Evolutionary conservation across 345 rosid species (phyloP), one percentile per base, ranked within the genome.

Genomic region (Noccaea caerulescens): DNA sequence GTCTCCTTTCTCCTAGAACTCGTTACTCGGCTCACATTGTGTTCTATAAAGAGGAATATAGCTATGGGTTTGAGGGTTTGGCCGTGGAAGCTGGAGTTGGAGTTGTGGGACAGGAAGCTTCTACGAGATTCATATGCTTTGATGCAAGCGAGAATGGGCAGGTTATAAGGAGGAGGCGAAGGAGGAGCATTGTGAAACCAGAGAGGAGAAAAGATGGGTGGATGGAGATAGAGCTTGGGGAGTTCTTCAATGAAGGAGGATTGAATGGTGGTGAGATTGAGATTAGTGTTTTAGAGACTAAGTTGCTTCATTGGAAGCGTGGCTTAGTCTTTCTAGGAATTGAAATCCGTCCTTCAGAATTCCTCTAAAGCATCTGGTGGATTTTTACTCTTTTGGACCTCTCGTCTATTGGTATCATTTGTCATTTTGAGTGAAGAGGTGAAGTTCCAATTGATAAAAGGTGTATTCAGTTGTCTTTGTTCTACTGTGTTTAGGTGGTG

Each of bases 271-370:
- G 43, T 14, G 56, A 57, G 4, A 57, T 57, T 16, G 27, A 14
- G 49, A 4, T 41, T 6, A 41, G 50, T 25, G 5, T 30, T n/a
- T 3, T n/a, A 8, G 39, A 61, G 36, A 43, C n/a, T 43, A 43
- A 10, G 37, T 57, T 44, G 1, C 16, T 10, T 39, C 1, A 59
- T 59, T 59, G 36, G 64, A 59, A 41, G 1, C 0, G 36, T 27
- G 73, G 73, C 25, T 37, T 58, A 49, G 57, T 64, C 71, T 46
- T 72, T 56, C 58, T 56, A 39, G 77, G 71, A 20, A 27, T 72
- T 5, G 52, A 72, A 32, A 56, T 72, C 14, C 58, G 77, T 0
- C 77, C 77, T 7, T 25, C 27, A 2, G 2, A 25, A 25, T 25
- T 25, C 27, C 27, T 25, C 27, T 25, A 25, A 16, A 16, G 18